Conservation (phyloP, 1,284 basidiomycete genomes). For the Cryptococcus jaspeensis region DNA sequence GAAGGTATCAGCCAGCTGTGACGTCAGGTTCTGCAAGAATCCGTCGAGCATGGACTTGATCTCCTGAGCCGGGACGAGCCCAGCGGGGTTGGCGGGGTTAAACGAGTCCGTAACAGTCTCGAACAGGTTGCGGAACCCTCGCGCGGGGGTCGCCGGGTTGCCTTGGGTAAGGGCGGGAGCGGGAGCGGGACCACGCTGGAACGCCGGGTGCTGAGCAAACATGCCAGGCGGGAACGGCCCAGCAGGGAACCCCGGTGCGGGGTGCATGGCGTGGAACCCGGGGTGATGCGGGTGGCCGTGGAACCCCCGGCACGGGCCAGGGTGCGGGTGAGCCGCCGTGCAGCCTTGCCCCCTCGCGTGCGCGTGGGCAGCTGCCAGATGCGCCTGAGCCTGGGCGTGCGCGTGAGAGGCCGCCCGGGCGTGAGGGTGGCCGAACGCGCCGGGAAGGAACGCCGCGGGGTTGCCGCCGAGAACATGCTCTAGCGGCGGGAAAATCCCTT, state of each 20-base stretch:
- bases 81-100: constrained; percentile 16
- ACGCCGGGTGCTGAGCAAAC: no score
- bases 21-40: constrained; percentile 48
- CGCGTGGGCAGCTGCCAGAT: no score
- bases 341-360: no score
- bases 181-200: not conserved
- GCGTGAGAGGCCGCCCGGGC: not conserved
- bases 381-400: no score
- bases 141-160: no score
- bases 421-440: not conserved
- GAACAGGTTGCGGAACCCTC: constrained; percentile 23
- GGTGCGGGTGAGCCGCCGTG: no score
- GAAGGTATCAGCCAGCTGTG: constrained; percentile 45
- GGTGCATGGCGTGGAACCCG: no score
- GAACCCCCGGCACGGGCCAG: no score
- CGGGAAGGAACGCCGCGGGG: not conserved
- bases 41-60: constrained; percentile 46
- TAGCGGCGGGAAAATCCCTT: constrained; percentile 39
- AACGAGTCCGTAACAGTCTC: constrained; percentile 29
- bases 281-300: constrained; percentile 1
- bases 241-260: constrained; percentile 7
- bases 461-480: constrained; percentile 26
- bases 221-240: no score
- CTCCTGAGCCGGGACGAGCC: constrained; percentile 36
- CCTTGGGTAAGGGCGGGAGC: constrained; percentile 12